Conservation (phyloP, 1,284 basidiomycete species). For the Heimioporus punctisporus region DNA sequence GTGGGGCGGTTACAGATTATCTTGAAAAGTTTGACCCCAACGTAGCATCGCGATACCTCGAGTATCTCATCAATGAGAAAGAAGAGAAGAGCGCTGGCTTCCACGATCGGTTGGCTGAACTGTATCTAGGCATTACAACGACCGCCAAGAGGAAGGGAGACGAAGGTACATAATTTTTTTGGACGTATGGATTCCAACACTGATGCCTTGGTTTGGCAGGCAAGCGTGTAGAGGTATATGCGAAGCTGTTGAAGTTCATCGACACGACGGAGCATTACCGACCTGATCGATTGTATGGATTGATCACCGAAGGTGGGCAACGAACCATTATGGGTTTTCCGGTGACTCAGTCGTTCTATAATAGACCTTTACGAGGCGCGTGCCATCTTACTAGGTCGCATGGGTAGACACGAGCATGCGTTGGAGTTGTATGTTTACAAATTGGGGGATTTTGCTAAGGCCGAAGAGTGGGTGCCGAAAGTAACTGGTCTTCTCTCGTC, state of each 20-base stretch:
- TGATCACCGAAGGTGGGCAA: constrained; percentile 73
- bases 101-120: constrained; percentile 88
- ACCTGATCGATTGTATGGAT: constrained; percentile 79
- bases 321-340: neutral
- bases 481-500: neutral
- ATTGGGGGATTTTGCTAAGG: constrained; percentile 80
- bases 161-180: constrained; percentile 44
- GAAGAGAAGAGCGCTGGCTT: constrained; percentile 70
- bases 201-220: constrained; percentile 31
- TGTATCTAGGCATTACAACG: constrained; percentile 77
- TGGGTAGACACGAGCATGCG: constrained; percentile 93
- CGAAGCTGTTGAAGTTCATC: constrained; percentile 80
- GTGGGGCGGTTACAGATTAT: constrained; percentile 73
- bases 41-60: constrained; percentile 84
- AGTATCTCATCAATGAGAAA: constrained; percentile 80
- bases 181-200: neutral
- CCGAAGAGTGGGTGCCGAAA: constrained; percentile 72
- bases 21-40: constrained; percentile 71
- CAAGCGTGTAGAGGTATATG: constrained; percentile 51
- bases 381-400: constrained; percentile 87
- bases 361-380: constrained; percentile 85
- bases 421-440: constrained; percentile 93
- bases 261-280: constrained; percentile 73
- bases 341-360: neutral
- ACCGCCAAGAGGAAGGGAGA: constrained; percentile 55